phyloP scores from a whole-genome alignment of 139 green algal genomes.

The Chlorella sp. region DNA sequence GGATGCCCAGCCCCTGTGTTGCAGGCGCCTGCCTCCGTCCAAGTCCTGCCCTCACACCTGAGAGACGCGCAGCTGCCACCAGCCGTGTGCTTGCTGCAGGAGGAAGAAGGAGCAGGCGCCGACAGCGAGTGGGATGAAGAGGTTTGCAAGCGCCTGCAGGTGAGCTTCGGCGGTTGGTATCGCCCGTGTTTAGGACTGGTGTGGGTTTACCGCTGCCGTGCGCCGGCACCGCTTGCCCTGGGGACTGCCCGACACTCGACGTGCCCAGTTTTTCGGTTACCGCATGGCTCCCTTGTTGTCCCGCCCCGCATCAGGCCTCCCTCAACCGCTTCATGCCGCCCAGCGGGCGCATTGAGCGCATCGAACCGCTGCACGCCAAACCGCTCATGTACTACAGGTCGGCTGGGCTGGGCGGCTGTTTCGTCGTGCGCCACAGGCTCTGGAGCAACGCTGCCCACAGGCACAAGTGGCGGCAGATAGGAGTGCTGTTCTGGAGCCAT shows the following conservation, averaged over 20 bases:
- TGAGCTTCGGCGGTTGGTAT: too few species aligned
- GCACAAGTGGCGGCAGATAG: too few species aligned
- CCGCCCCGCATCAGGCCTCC: background rate
- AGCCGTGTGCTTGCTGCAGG: background rate
- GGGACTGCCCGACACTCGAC: too few species aligned
- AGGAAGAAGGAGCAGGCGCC: background rate
- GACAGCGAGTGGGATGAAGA: background rate
- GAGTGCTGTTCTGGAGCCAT: too few species aligned
- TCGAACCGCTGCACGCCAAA: slow-evolving; percentile 37
- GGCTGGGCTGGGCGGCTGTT: background rate
- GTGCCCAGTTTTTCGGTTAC: background rate
- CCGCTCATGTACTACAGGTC: slow-evolving; percentile 71
- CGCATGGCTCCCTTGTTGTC: background rate
- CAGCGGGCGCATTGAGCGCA: slow-evolving; percentile 37
- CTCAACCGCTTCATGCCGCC: slow-evolving; percentile 41
- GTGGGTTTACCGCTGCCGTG: too few species aligned
- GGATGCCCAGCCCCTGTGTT: too few species aligned
- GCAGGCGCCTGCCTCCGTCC: background rate
- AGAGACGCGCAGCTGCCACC: too few species aligned
- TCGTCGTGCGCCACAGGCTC: background rate
- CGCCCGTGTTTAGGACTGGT: too few species aligned
- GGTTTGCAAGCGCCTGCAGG: background rate
- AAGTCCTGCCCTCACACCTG: too few species aligned
- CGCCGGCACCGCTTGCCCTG: too few species aligned
- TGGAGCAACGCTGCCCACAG: too few species aligned